Conservation (phyloP, 352 stramenopile species). For the Pythium rishiriense region DNA sequence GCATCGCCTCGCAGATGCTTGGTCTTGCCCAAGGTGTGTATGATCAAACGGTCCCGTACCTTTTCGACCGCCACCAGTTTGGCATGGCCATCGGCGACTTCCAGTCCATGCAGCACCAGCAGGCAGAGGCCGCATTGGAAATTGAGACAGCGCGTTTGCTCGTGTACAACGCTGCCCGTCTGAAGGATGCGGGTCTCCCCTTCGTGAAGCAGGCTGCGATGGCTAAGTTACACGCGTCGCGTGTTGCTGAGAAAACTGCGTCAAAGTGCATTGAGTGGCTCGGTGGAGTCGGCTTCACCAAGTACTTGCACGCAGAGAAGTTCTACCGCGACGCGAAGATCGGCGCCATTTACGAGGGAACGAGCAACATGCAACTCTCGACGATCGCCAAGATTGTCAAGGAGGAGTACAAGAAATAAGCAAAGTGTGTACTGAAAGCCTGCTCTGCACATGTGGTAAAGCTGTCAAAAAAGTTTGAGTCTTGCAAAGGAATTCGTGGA, state of each 20-base stretch:
- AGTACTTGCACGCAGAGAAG: constrained; percentile 94
- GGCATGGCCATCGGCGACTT: constrained; percentile 93
- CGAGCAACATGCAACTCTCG: constrained; percentile 96
- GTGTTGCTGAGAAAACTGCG: constrained; percentile 94
- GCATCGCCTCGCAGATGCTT: constrained; percentile 97
- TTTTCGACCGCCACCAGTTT: constrained; percentile 96
- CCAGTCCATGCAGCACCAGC: constrained; percentile 97
- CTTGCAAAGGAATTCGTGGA: no score
- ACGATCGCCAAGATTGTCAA: constrained; percentile 92
- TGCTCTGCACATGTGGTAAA: no score
- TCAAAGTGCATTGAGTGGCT: constrained; percentile 97
- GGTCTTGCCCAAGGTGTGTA: constrained; percentile 96
- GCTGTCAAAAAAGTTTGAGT: no score
- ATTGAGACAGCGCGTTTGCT: constrained; percentile 93
- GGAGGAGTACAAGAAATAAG: constrained; percentile 83
- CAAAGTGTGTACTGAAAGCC: background rate
- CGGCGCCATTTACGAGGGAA: constrained; percentile 97
- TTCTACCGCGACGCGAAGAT: constrained; percentile 98
- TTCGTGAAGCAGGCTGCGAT: constrained; percentile 98
- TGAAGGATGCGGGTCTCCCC: constrained; percentile 93
- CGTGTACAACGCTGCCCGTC: constrained; percentile 93
- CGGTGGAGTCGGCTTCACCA: constrained; percentile 95
- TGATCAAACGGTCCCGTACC: constrained; percentile 95
- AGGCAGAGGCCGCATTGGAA: constrained; percentile 93
- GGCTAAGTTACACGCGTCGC: constrained; percentile 94